A percentile compares a stretch with the other conserved stretches of the same genome.
These are phyloP conservation scores for Onygena corvina DNA, from an alignment of 2,329 filamentous ascomycete genomes.

Conservation along the genomic window DNA sequence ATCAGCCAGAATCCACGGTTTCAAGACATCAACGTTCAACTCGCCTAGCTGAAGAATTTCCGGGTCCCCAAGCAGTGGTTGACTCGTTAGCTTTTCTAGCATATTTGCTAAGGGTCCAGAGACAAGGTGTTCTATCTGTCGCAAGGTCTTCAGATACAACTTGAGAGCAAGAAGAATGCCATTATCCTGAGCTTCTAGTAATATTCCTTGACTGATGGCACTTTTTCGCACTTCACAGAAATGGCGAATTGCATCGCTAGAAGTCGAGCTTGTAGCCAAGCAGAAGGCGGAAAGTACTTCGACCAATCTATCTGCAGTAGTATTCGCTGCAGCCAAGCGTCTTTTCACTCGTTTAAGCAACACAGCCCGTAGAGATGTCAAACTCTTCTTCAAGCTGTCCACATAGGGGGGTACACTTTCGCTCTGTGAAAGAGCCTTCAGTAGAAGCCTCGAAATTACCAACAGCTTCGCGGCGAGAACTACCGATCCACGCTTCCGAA, in stretches of 20 bases:
- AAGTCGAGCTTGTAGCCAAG: conserved; percentile 65
- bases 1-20: conserved; percentile 69
- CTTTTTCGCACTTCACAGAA: conserved; percentile 63
- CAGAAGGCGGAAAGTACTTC: conserved; percentile 72
- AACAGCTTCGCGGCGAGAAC: conserved; percentile 56
- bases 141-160: conserved; percentile 64
- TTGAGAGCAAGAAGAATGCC: conserved; percentile 53
- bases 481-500: conserved; percentile 41
- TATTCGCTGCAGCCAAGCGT: conserved; percentile 36
- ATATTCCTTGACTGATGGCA: conserved; percentile 53
- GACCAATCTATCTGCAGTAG: conserved; percentile 42
- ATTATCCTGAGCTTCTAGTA: conserved; percentile 36
- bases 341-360: conserved; percentile 54
- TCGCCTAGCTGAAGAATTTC: conserved; percentile 55
- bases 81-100: conserved; percentile 55
- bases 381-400: conserved; percentile 51
- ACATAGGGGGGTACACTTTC: conserved; percentile 41
- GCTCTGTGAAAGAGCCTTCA: conserved; percentile 56
- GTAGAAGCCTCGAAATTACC: conserved; percentile 61
- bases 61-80: conserved; percentile 59
- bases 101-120: conserved; percentile 60
- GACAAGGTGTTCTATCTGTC: conserved; percentile 64
- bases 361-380: conserved; percentile 51
- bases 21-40: conserved; percentile 63
- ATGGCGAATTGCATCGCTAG: conserved; percentile 64